These are phyloP conservation scores for Paspalum notatum DNA, from an alignment of 176 grass and related monocot species.

Conservation along the genomic window DNA sequence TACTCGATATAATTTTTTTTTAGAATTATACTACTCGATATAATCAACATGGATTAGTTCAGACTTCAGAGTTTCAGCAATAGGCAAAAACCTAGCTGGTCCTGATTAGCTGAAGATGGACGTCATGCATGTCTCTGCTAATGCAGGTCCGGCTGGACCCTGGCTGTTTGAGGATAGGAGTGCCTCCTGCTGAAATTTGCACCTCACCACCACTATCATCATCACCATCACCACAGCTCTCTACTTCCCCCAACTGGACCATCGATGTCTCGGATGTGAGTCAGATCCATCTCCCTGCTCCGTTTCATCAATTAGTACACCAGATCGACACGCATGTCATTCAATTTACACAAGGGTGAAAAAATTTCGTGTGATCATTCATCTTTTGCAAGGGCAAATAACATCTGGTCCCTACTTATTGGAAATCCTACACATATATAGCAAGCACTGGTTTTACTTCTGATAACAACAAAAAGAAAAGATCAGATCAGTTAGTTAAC, in stretches of 20 bases:
- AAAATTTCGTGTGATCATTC: no score
- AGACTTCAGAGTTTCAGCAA: no score
- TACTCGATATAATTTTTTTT: no score
- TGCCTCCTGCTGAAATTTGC: slow-evolving; percentile 30
- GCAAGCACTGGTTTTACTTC: neutral
- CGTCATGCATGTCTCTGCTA: neutral
- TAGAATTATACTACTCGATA: no score
- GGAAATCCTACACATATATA: neutral
- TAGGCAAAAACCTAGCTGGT: neutral
- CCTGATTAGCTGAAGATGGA: slow-evolving; percentile 19
- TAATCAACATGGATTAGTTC: no score
- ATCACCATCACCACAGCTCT: slow-evolving; percentile 20
- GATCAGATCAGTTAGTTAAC: neutral
- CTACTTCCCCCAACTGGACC: slow-evolving; percentile 45
- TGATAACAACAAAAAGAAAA: neutral
- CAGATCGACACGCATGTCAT: neutral
- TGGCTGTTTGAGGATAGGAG: slow-evolving; percentile 30
- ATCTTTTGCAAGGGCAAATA: no score
- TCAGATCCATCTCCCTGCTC: neutral
- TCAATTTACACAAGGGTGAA: neutral
- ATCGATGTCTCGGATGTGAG: slow-evolving; percentile 57
- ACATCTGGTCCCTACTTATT: neutral
- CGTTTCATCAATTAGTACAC: neutral
- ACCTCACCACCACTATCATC: neutral
- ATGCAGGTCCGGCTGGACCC: slow-evolving; percentile 50